Evolutionary conservation across 2,329 filamentous ascomycete species (phyloP), one percentile per base, ranked within the genome.

Genomic region (Sphaerulina vaccinii): DNA sequence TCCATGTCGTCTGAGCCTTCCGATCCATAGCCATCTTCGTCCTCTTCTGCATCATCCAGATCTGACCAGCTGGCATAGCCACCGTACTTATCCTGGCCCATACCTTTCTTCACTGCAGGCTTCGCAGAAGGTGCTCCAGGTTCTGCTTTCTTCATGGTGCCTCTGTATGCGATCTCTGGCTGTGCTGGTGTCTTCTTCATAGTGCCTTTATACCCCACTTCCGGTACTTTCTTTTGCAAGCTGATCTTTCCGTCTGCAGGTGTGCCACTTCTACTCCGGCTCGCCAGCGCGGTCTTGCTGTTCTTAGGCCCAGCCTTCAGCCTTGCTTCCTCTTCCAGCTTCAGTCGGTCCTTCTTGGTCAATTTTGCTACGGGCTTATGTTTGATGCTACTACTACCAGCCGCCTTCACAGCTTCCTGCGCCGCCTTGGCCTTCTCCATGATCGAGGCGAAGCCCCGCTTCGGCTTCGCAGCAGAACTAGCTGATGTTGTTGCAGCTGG

Each of bases 21-120:
- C 2, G 86, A 88, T 68, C 90, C 87, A 85, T 90, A 90, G 62
- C 89, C 87, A 5, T 85, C 87, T 5, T 68, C 82, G 49, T 86
- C 86, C 24, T 86, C 83, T 2, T 74, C 75, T 21, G 76, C 74
- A 22, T 70, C 58, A 53, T 66, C 61, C 56, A 68, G 56, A 63
- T 65, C 69, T 41, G 62, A 71, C 68, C 62, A 73, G 54, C 57
- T 65, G 27, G 60, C 73, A 58, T 73, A 76, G 33, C 71, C 58
- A 35, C 69, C 69, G 49, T 72, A 67, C 45, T 62, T 66, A 55
- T 62, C 63, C 45, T 65, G 53, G 52, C 61, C 10, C 65, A 71
- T 47, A 62, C 62, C 58, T 45, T 67, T 65, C 58, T 64, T 67
- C n/a, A 56, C 56, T 7, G 29, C 70, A 5, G 54, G 58, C 67